Conservation (phyloP, 1,284 basidiomycete species). For the Caloboletus firmus region DNA sequence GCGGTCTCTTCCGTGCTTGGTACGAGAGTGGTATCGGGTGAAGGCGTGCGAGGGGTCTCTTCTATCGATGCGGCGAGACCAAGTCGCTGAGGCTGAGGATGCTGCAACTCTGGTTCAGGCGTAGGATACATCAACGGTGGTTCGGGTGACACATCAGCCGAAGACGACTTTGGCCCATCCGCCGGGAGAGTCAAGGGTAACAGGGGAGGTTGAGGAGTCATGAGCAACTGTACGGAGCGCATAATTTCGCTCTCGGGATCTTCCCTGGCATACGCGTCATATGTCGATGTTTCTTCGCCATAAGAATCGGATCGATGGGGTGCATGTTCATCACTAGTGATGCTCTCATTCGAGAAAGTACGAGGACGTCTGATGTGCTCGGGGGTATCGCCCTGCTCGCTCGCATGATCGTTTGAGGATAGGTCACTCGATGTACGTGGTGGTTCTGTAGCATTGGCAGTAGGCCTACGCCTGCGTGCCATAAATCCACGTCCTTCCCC, state of each 20-base stretch:
- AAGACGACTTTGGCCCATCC: slow-evolving; percentile 34
- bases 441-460: slow-evolving; percentile 37
- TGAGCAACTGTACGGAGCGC: slow-evolving; percentile 33
- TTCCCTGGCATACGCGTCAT: slow-evolving; percentile 74
- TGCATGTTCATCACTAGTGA: slow-evolving; percentile 28
- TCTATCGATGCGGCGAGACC: slow-evolving; percentile 35
- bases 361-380: slow-evolving; percentile 40
- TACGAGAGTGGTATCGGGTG: slow-evolving; percentile 38
- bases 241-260: slow-evolving; percentile 51
- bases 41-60: slow-evolving; percentile 46
- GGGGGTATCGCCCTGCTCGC: slow-evolving; percentile 57
- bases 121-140: slow-evolving; percentile 13
- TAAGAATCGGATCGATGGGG: slow-evolving; percentile 61
- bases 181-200: slow-evolving; percentile 31
- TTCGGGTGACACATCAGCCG: slow-evolving; percentile 37
- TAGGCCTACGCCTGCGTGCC: slow-evolving; percentile 37
- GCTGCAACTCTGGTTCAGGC: slow-evolving; percentile 52
- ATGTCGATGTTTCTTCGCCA: slow-evolving; percentile 77
- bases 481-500: slow-evolving; percentile 79
- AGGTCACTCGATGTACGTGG: slow-evolving; percentile 57
- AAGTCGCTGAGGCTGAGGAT: slow-evolving; percentile 50
- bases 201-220: slow-evolving; percentile 29
- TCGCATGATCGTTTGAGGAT: slow-evolving; percentile 58
- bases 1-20: slow-evolving; percentile 33
- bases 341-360: slow-evolving; percentile 50